phyloP scores from a whole-genome alignment of 768 basidiomycete species.

The Suillus fuscotomentosus region DNA sequence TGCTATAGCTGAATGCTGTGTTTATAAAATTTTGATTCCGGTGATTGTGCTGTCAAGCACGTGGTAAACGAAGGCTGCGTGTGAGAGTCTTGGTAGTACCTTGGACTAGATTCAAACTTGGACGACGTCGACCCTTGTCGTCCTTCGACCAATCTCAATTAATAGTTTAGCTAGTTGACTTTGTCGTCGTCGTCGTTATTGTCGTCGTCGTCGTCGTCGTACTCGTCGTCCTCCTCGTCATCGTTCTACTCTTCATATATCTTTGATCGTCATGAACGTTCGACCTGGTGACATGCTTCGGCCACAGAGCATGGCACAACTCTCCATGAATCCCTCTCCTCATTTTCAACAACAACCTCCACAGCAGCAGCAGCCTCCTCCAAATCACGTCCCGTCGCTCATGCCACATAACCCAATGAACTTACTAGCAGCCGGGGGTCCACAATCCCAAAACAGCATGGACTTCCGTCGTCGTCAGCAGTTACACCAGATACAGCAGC shows the following conservation, averaged over 20 bases:
- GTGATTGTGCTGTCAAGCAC: constrained; percentile 17
- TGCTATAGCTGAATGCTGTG: neutral
- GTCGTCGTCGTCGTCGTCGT: neutral
- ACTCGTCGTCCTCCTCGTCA: neutral
- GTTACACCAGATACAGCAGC: constrained; percentile 16
- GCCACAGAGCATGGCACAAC: constrained; percentile 38
- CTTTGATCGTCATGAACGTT: constrained; percentile 43
- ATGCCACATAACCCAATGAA: constrained; percentile 37
- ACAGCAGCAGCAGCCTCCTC: constrained; percentile 30
- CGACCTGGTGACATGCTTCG: constrained; percentile 48
- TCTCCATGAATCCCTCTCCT: constrained; percentile 27
- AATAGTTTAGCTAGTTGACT: neutral
- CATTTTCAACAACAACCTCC: constrained; percentile 39
- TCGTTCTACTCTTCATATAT: constrained; percentile 11
- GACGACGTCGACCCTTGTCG: constrained; percentile 5
- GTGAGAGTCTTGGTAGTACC: constrained; percentile 10
- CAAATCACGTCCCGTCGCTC: constrained; percentile 33
- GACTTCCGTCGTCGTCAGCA: constrained; percentile 16
- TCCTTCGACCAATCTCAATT: neutral
- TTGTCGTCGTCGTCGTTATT: neutral
- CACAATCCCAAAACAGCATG: constrained; percentile 18
- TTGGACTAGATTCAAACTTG: constrained; percentile 12
- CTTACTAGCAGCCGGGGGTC: constrained; percentile 33
- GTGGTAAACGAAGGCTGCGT: constrained; percentile 29
- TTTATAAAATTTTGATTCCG: constrained; percentile 1